These are phyloP conservation scores for Schizophyllum amplum DNA, from an alignment of 1,284 basidiomycete species.

Conservation along the genomic window DNA sequence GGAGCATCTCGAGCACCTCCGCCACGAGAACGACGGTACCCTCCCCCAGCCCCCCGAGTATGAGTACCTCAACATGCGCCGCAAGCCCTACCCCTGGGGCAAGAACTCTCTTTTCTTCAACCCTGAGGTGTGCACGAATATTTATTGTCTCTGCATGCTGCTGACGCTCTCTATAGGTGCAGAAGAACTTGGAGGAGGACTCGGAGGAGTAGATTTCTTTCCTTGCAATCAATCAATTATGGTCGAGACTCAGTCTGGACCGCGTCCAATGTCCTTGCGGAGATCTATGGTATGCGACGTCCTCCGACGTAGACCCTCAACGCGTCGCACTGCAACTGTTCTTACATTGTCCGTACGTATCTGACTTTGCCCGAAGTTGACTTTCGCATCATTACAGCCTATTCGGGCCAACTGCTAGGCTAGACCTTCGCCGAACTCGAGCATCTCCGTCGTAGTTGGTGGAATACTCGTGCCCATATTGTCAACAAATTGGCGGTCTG, in stretches of 20 bases:
- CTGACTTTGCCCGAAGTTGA: no score
- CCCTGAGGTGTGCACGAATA: slow-evolving; percentile 40
- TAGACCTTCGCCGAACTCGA: no score
- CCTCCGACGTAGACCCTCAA: no score
- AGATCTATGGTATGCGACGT: background rate
- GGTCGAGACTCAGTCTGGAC: background rate
- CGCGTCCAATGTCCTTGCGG: background rate
- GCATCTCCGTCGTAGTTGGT: no score
- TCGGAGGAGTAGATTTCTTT: background rate
- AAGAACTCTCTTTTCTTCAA: slow-evolving; percentile 78
- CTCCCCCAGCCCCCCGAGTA: slow-evolving; percentile 66
- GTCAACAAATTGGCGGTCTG: no score
- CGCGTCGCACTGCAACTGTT: no score
- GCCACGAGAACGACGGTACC: slow-evolving; percentile 66
- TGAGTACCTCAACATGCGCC: slow-evolving; percentile 69
- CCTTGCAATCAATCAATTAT: background rate
- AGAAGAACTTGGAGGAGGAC: background rate
- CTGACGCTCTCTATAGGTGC: background rate
- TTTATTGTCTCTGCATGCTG: slow-evolving; percentile 2
- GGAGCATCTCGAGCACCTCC: slow-evolving; percentile 64
- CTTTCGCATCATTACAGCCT: no score
- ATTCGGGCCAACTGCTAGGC: no score
- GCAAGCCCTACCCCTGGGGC: slow-evolving; percentile 80
- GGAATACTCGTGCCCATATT: no score
- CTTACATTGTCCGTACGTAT: no score